Evolutionary conservation across 306 rosid genomes (phyloP).

Genomic region (Prinsepia uniflora): DNA sequence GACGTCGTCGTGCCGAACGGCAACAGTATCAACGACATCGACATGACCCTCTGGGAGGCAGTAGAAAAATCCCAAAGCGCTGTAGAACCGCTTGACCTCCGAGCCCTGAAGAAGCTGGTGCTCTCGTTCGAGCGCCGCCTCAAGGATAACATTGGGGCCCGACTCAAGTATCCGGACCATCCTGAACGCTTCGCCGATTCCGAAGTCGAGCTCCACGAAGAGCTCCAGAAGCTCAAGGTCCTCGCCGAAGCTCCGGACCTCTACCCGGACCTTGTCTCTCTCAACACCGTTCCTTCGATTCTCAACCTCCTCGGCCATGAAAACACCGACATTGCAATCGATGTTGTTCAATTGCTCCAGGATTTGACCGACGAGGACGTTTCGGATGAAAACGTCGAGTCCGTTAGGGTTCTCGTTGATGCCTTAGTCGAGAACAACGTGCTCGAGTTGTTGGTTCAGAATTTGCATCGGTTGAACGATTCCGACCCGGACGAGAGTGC

Average conservation of each 20-base stretch:
- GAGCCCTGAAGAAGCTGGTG: constrained; percentile 66
- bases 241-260: constrained; percentile 93
- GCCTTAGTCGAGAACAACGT: constrained; percentile 66
- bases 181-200: constrained; percentile 93
- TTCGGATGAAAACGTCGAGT: constrained; percentile 70
- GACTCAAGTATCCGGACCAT: constrained; percentile 80
- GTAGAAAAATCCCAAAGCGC: constrained; percentile 64
- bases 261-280: constrained; percentile 72
- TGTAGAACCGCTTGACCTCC: constrained; percentile 57
- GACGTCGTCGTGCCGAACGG: constrained; percentile 43
- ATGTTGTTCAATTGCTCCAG: constrained; percentile 72
- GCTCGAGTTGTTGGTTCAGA: constrained; percentile 77
- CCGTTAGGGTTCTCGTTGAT: constrained; percentile 70
- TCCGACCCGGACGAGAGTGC: constrained; percentile 71
- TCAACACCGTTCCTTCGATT: constrained; percentile 69
- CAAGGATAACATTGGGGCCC: constrained; percentile 81
- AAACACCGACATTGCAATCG: constrained; percentile 82
- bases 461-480: constrained; percentile 59
- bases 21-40: constrained; percentile 23
- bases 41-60: constrained; percentile 75
- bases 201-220: constrained; percentile 88
- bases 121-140: constrained; percentile 89
- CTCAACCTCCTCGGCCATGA: constrained; percentile 74
- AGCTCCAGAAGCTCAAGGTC: constrained; percentile 69
- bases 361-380: constrained; percentile 87